Base-by-base conservation (phyloP, 2,329 filamentous ascomycete genomes). In the Camillea tinctor region DNA sequence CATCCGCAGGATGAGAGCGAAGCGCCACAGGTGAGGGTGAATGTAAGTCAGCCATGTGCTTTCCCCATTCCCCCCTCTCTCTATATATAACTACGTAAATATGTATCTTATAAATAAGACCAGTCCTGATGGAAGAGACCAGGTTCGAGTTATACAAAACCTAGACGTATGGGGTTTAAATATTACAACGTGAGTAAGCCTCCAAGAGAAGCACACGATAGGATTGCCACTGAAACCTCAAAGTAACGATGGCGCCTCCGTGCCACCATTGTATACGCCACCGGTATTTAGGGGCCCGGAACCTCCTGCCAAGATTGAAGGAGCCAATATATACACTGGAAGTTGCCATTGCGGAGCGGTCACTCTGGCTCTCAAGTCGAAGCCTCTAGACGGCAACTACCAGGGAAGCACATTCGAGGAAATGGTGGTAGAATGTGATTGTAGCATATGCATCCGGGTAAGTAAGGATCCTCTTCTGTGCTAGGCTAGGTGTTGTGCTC, bases 261-360 rank as follows among this genome's bases (percentile, higher is more conserved):
- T 67, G 0, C 72, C 69, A 5, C 63, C 70, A 3, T 50, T 66
- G 2, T 78, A 77, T 61, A 64, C 67, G 1, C 61, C 71, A 1
- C 71, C 73, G 2, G 57, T 52, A 0, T 79, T 77, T 61, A 72
- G 71, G 0, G 80, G 79, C 36, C 63, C 67, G 3, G 69, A 76
- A 19, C 80, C 79, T 3, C 65, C 67, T 1, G 67, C 60, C 7
- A 63, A 70, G 17, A 63, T 76, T 22, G 73, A 75, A 17, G 68
- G 72, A 44, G 72, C 72, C 44, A 72, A 72, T 60, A 58, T 75
- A 5, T 80, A 81, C 63, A 75, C 77, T 13, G 80, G 80, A 17
- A 76, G 77, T 65, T 83, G 80, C 66, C 80, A 82, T 68, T 83
- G 80, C 68, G 80, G 80, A 26, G 74, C 74, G 13, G 71, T 82